phyloP scores from a whole-genome alignment of 2,329 filamentous ascomycete genomes.

The Fonsecaea multimorphosa region DNA sequence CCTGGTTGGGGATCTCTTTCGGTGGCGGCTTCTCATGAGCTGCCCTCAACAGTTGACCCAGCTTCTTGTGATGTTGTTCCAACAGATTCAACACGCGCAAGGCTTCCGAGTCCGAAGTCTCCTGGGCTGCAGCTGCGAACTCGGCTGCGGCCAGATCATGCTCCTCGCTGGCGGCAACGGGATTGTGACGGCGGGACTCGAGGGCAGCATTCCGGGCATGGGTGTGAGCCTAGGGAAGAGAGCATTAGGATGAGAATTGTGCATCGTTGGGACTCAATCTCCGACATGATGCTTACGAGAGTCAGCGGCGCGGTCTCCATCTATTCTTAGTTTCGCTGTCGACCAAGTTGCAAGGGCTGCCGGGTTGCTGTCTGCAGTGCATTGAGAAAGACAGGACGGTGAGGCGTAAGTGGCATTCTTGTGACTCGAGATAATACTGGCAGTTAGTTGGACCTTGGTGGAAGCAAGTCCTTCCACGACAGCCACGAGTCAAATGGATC shows the following conservation, averaged over 20 bases:
- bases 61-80: conserved; percentile 82
- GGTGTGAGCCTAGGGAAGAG: conserved; percentile 72
- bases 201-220: conserved; percentile 84
- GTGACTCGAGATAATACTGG: background rate
- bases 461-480: background rate
- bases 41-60: conserved; percentile 80
- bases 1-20: conserved; percentile 3
- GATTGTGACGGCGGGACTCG: conserved; percentile 70
- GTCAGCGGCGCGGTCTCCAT: conserved; percentile 76
- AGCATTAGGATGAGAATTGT: conserved; percentile 25
- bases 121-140: conserved; percentile 80
- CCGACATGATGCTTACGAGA: conserved; percentile 56
- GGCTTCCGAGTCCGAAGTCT: conserved; percentile 74
- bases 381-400: background rate
- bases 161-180: conserved; percentile 82
- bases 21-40: conserved; percentile 62
- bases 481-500: conserved; percentile 18
- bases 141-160: conserved; percentile 87
- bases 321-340: conserved; percentile 13
- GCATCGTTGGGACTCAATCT: conserved; percentile 14
- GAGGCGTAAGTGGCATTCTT: background rate
- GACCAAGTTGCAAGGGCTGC: background rate
- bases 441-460: background rate
- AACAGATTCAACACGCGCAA: conserved; percentile 82
- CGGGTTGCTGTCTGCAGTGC: background rate